These are phyloP conservation scores for Lasiosphaeria miniovina DNA, from an alignment of 495 filamentous ascomycete species.

Conservation along the genomic window DNA sequence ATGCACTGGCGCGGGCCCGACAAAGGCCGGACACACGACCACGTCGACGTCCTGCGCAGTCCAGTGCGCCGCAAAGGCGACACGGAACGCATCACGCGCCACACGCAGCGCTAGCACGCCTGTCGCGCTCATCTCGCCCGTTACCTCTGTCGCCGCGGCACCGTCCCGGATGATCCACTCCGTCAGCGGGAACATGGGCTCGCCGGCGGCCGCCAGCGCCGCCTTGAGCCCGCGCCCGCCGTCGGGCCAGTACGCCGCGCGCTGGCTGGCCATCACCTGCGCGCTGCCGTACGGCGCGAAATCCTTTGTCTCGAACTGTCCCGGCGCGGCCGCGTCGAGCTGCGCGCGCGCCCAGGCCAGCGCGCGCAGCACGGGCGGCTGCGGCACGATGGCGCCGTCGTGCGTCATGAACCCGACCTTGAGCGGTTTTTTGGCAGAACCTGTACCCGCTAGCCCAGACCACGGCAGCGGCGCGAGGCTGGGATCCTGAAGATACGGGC, in stretches of 20 bases:
- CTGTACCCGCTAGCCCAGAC: conserved; percentile 37
- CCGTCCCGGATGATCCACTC: conserved; percentile 52
- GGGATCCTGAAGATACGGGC: conserved; percentile 28
- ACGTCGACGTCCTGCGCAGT: conserved; percentile 57
- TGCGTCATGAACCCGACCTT: conserved; percentile 68
- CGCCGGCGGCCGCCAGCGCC: conserved; percentile 51
- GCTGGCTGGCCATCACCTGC: conserved; percentile 46
- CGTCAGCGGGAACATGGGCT: conserved; percentile 54
- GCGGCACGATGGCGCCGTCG: conserved; percentile 68
- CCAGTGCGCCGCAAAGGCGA: conserved; percentile 55
- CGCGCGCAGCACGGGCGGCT: conserved; percentile 65
- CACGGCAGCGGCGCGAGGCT: conserved; percentile 36
- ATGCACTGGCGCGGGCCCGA: conserved; percentile 58
- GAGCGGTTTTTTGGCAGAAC: conserved; percentile 43
- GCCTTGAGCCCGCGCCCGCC: conserved; percentile 52
- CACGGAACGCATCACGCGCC: conserved; percentile 41
- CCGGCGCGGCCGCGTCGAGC: conserved; percentile 44
- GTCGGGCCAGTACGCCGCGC: conserved; percentile 52
- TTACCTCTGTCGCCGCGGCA: conserved; percentile 40
- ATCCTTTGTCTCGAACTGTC: conserved; percentile 33
- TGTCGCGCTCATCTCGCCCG: conserved; percentile 49
- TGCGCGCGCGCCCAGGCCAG: conserved; percentile 54
- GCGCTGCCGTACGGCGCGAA: conserved; percentile 25
- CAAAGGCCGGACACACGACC: conserved; percentile 63
- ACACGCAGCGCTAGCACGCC: conserved; percentile 53